Evolutionary conservation across 1,284 basidiomycete species (phyloP), one percentile per base, ranked within the genome.

Genomic region (Singerocomus rubriflavus): DNA sequence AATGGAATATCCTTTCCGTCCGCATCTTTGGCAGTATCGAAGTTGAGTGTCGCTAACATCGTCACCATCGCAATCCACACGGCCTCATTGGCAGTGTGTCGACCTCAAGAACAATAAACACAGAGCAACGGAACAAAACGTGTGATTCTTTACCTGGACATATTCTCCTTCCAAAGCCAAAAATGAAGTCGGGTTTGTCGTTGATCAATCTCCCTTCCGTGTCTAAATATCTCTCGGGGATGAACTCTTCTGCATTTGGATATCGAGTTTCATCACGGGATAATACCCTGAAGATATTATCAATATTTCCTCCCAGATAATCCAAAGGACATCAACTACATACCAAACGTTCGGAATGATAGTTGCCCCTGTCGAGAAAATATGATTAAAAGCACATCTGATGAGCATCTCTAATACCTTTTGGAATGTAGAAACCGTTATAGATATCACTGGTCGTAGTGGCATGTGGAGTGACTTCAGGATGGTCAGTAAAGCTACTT

Each of bases 321-420:
- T 26, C 16, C 5, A 13, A 38, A 38, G 2, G 13, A 27, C 3
- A 8, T 14, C 16, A 26, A 34, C 7, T 17, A 3, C 38, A 13
- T 44, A 64, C 65, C 62, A 67, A 17, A 50, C 4, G n/a, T 67
- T 64, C 33, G 29, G 46, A n/a, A 67, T 29, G 39, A 67, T 38
- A 3, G 49, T 53, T 3, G 61, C 48, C 2, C 60, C 59, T 51
- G 14, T 41, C 2, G 8, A 48, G 34, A 3, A 27, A 13, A 30
- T 41, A 26, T 40, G 8, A 48, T 25, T 31, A 43, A 5, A 3
- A 27, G 26, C 8, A 35, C 1, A 3, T 33, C 11, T 27, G 0
- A 5, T 30, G 27, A 31, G 37, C 33, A 8, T 1, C 4, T 32
- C 21, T 29, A 5, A 45, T 48, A 59, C 66, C 65, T 49, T 62